A percentile compares a stretch with the other conserved stretches of the same genome.
Evolutionary conservation across 306 rosid genomes (phyloP).

Genomic region (Acacia melanoxylon): DNA sequence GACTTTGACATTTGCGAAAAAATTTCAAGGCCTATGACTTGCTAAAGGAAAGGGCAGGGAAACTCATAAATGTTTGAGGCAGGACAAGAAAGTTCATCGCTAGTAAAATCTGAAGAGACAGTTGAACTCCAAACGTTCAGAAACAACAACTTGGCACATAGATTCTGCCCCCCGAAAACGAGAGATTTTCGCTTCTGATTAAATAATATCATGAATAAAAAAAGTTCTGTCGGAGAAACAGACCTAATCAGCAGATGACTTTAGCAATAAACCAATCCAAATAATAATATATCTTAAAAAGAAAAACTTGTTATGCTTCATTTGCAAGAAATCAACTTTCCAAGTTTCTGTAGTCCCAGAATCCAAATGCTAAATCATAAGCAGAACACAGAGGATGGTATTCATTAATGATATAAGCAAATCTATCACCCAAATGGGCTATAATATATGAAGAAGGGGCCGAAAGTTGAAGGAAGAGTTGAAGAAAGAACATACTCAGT

Average conservation of each 20-base stretch:
- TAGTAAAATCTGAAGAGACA: neutral
- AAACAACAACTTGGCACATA: neutral
- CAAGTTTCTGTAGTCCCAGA: neutral
- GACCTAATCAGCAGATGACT: neutral
- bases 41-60: neutral
- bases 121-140: neutral
- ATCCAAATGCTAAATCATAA: neutral
- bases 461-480: neutral
- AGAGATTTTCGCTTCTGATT: too few relatives aligned
- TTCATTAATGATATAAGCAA: neutral
- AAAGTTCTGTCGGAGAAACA: too few relatives aligned
- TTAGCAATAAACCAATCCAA: neutral
- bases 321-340: neutral
- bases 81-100: neutral
- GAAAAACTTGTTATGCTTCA: neutral
- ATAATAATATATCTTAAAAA: neutral
- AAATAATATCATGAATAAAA: too few relatives aligned
- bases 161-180: neutral
- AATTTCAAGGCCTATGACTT: neutral
- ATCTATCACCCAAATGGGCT: neutral
- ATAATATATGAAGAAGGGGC: neutral
- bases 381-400: neutral
- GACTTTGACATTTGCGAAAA: neutral
- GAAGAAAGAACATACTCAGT: constrained; percentile 56
- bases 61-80: neutral